Evolutionary conservation across 306 rosid species (phyloP), one percentile per base, ranked within the genome.

Genomic region (Castanea sativa): DNA sequence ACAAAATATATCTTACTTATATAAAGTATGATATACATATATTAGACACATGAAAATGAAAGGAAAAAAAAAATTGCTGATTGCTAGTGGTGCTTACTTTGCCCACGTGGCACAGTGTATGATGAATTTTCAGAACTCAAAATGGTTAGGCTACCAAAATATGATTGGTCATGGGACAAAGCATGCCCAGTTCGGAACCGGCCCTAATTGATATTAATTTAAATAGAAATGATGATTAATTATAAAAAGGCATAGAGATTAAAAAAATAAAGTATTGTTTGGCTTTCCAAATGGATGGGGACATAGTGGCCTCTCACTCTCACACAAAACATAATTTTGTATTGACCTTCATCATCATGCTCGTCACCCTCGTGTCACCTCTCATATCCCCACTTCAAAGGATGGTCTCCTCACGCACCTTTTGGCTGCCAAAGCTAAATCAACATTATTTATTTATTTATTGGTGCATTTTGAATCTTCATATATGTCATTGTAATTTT

Each of bases 181-280:
- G 63, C 67, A 32, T 76, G 56, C 73, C n/a, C 61, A 38, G 75
- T 86, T 90, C 74, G 89, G 84, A 90, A 82, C 92, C 85, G 92
- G 58, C 91, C 89, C 81, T 55, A 72, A 29, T 35, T 68, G 73
- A 55, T 73, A 69, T 49, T 49, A 81, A 74, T n/a, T 71, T 19
- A n/a, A 59, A 55, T 78, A 20, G 55, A 55, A 27, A 69, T 25
- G 25, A 81, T 78, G 78, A 32, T 7, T 55, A 76, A 43, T 76
- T 18, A 57, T 38, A 59, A 57, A 56, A 65, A 43, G 19, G 19
- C 75, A 45, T 69, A 59, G 60, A 71, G 73, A 68, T 71, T 49
- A 77, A 41, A 49, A 14, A 71, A 5, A 33, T 53, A 23, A 67
- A 15, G 3, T n/a, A 10, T 38, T 45, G 9, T 56, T 73, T 49